Evolutionary conservation across 1,139 yeast genomes (phyloP), one percentile per base, ranked within the genome.

Genomic region (Wickerhamomyces sp.): DNA sequence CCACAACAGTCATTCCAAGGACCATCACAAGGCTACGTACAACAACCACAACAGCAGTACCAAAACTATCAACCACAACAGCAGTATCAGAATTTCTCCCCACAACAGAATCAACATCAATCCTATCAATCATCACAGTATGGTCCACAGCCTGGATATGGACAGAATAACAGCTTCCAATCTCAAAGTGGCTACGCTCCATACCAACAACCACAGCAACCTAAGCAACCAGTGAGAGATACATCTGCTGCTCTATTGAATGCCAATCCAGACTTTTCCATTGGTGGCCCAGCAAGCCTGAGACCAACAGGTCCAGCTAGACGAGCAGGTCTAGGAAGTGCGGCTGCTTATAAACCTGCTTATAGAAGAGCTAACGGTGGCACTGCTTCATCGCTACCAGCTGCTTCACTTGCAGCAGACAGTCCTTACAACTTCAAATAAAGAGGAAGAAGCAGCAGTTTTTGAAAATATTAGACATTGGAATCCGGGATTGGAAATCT

Each of bases 181-280:
- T n/a, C n/a, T n/a, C 37, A 28, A 7, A 11, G 17, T 8, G 26
- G 8, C 3, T 24, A 16, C 15, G 26, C 26, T 14, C 26, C 26
- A 13, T 16, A 6, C 6, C 37, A 26, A 24, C 45, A 38, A 9
- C 46, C 33, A 13, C 44, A 33, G 28, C 42, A 38, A 16, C 48
- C 44, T 6, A 26, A 13, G 12, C 15, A 9, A 28, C 49, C 48
- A 10, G 41, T 34, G 33, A 38, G 32, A 31, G 65, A 73, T 9
- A 59, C 72, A 4, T 70, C 79, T 1, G 78, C 72, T 35, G 62
- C 61, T 38, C 66, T 69, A 11, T 58, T 75, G 46, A 66, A 66
- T 29, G 64, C 62, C 40, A 75, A 73, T 46, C 81, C 81, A 7
- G 79, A 75, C 46, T 72, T 75, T 45, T 55, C 67, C 14, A 36